Conservation (phyloP, 441 rosid species). For the Lagerstroemia fauriei region DNA sequence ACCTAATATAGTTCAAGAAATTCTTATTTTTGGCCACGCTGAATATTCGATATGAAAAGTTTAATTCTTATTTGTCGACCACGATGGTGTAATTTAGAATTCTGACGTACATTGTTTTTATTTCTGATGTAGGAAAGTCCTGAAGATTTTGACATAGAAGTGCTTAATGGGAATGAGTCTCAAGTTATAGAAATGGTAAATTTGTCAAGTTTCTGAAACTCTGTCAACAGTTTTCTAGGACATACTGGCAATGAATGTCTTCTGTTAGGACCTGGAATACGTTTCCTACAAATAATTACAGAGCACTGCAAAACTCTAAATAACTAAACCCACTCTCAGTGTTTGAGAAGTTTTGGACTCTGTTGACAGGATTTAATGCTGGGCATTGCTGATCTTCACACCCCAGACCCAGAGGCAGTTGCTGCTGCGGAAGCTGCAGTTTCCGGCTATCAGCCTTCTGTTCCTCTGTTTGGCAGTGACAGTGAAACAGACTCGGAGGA, state of each 20-base stretch:
- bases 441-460: constrained; percentile 38
- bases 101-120: neutral
- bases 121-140: constrained; percentile 45
- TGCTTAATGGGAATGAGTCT: constrained; percentile 59
- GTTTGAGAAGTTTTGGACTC: neutral
- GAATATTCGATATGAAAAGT: too few relatives aligned
- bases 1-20: too few relatives aligned
- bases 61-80: too few relatives aligned
- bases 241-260: neutral
- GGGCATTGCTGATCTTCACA: constrained; percentile 73
- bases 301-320: too few relatives aligned
- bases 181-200: constrained; percentile 72
- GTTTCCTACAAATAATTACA: too few relatives aligned
- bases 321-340: neutral
- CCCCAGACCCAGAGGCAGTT: constrained; percentile 73
- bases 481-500: constrained; percentile 46
- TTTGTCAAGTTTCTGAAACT: neutral
- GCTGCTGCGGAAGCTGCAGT: constrained; percentile 74
- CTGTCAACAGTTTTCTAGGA: neutral
- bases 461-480: constrained; percentile 33
- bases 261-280: too few relatives aligned
- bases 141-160: constrained; percentile 60
- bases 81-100: too few relatives aligned
- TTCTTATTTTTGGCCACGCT: too few relatives aligned
- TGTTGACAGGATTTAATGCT: constrained; percentile 28